These are phyloP conservation scores for Rusavskia elegans DNA, from an alignment of 495 filamentous ascomycete species.

Conservation along the genomic window DNA sequence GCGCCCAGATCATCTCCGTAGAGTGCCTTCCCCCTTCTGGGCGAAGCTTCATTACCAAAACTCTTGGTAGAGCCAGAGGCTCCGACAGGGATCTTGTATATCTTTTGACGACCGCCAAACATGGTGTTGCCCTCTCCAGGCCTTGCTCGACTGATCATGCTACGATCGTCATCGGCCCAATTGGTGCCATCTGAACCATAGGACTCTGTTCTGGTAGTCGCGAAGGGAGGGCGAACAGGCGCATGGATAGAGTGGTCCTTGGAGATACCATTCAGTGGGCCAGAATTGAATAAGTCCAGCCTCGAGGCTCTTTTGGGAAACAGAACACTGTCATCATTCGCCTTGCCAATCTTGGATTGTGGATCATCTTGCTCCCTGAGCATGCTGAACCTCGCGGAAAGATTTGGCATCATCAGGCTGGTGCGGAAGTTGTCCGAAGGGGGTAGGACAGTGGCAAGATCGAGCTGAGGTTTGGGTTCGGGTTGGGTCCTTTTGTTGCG, in stretches of 20 bases:
- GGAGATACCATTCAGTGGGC: conserved; percentile 65
- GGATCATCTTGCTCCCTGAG: conserved; percentile 86
- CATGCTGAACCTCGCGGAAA: conserved; percentile 95
- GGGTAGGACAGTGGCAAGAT: conserved; percentile 60
- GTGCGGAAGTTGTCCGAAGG: conserved; percentile 88
- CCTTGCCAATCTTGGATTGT: conserved; percentile 71
- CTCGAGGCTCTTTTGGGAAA: conserved; percentile 66
- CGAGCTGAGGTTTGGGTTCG: conserved; percentile 47
- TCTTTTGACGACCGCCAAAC: conserved; percentile 91
- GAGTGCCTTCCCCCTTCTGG: conserved; percentile 40
- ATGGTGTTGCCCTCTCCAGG: conserved; percentile 83
- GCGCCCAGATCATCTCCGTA: conserved; percentile 76
- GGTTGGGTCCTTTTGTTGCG: conserved; percentile 41
- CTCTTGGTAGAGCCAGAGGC: conserved; percentile 26
- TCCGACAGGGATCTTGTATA: conserved; percentile 70
- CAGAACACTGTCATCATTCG: conserved; percentile 84
- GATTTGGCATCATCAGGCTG: conserved; percentile 84
- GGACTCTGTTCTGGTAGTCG: conserved; percentile 31
- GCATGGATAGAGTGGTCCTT: conserved; percentile 70
- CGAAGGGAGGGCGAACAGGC: conserved; percentile 42
- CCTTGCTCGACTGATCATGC: conserved; percentile 72
- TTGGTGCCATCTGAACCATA: conserved; percentile 40
- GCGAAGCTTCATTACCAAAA: conserved; percentile 18
- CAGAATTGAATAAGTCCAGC: conserved; percentile 37
- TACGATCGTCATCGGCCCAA: conserved; percentile 55